A percentile compares a stretch with the other conserved stretches of the same genome.
Conservation (phyloP, 495 filamentous ascomycete genomes). For the Baudoinia panamericana region DNA sequence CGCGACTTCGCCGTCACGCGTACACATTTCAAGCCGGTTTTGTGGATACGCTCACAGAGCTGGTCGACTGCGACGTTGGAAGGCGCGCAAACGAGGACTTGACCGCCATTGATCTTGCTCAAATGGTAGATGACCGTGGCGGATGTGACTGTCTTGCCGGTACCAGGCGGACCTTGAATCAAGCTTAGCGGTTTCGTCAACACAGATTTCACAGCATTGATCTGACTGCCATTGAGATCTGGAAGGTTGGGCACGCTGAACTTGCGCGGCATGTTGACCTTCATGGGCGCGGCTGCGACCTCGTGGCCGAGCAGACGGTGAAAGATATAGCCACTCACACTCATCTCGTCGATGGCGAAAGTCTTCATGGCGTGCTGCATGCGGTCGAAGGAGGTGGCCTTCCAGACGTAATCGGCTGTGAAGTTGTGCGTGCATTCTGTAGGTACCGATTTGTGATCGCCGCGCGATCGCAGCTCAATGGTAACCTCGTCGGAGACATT, state of each 20-base stretch:
- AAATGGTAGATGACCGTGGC: constrained; percentile 98
- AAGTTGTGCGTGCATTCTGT: constrained; percentile 98
- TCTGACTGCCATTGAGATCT: constrained; percentile 90
- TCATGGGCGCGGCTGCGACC: constrained; percentile 90
- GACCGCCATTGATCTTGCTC: constrained; percentile 85
- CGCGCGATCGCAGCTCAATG: constrained; percentile 81
- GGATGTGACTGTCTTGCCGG: constrained; percentile 98
- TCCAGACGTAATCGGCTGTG: constrained; percentile 98
- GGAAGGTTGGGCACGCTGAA: constrained; percentile 92
- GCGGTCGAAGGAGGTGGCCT: constrained; percentile 95
- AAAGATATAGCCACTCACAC: constrained; percentile 97
- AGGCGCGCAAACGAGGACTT: constrained; percentile 90
- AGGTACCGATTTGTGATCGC: constrained; percentile 84
- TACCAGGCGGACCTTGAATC: constrained; percentile 94
- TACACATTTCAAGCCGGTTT: constrained; percentile 90
- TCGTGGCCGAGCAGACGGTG: constrained; percentile 94
- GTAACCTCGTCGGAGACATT: constrained; percentile 98
- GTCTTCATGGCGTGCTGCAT: constrained; percentile 99
- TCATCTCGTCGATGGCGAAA: constrained; percentile 96
- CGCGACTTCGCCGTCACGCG: constrained; percentile 95
- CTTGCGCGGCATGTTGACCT: constrained; percentile 90
- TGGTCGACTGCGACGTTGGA: constrained; percentile 99
- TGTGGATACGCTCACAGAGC: constrained; percentile 92
- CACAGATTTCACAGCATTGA: constrained; percentile 92
- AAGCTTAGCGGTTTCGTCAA: constrained; percentile 83